A percentile compares a stretch with the other conserved stretches of the same genome.
phyloP scores from a whole-genome alignment of 257 asterid species.

The Schizonepeta tenuifolia region DNA sequence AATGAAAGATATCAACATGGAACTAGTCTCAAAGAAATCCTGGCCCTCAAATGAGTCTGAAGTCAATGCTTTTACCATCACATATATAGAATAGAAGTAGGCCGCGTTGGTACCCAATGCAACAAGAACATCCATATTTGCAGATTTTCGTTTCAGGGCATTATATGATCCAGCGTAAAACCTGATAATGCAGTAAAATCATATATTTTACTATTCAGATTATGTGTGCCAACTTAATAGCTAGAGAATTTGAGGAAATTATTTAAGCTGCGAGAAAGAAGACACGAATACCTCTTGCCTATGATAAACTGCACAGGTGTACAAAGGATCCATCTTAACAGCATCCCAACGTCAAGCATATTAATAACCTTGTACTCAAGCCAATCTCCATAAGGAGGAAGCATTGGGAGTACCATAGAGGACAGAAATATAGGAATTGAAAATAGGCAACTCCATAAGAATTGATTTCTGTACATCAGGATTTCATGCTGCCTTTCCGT shows the following conservation, averaged over 20 bases:
- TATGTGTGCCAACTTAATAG: neutral
- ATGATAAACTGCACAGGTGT: slow-evolving; percentile 93
- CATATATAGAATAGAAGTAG: slow-evolving; percentile 82
- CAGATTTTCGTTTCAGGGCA: slow-evolving; percentile 82
- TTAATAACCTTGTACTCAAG: slow-evolving; percentile 74
- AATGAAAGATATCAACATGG: slow-evolving; percentile 96
- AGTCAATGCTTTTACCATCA: slow-evolving; percentile 70
- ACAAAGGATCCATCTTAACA: slow-evolving; percentile 93
- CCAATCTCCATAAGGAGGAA: slow-evolving; percentile 95
- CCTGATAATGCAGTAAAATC: slow-evolving; percentile 56
- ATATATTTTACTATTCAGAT: slow-evolving; percentile 18
- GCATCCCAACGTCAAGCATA: slow-evolving; percentile 78
- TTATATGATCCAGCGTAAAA: slow-evolving; percentile 94
- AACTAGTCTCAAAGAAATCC: slow-evolving; percentile 97
- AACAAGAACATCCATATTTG: slow-evolving; percentile 99
- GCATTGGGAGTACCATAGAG: slow-evolving; percentile 96
- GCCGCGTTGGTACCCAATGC: slow-evolving; percentile 99
- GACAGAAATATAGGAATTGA: slow-evolving; percentile 78
- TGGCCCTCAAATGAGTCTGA: slow-evolving; percentile 88
- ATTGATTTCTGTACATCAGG: slow-evolving; percentile 66
- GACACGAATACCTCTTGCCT: slow-evolving; percentile 74
- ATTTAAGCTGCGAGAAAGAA: slow-evolving; percentile 17
- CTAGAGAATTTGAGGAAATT: neutral
- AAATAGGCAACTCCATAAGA: slow-evolving; percentile 89
- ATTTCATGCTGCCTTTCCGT: slow-evolving; percentile 73